Base-by-base conservation (phyloP, 139 green algal species). In the Coelastrella sp. region DNA sequence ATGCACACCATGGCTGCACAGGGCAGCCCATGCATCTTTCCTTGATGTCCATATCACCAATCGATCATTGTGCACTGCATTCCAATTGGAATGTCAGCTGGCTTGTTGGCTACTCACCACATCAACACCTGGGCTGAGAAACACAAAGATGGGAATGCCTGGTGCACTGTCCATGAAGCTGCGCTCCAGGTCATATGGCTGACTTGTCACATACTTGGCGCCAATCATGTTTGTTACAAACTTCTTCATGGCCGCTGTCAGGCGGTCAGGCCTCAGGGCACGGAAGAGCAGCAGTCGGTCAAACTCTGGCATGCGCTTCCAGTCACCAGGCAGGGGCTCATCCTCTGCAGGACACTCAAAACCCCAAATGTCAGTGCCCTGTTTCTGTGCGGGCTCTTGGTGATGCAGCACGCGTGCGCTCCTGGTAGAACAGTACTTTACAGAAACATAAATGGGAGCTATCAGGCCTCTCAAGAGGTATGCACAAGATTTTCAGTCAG, bases 321-420 rank as follows among this genome's bases (percentile, higher is more conserved):
- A 99, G 91, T 99, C 97, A 1, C 97, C 96, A 0, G 97, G 97
- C 87, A 98, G 91, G 7, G 95, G 95, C 93, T 98, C 97, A n/a
- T 97, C 96, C 92, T 99, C 97, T 22, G 87, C 70, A 82, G 72
- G 59, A 65, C 19, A 78, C n/a, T 1, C 17, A 78, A 78, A 78
- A 78, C 19, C 70, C 8, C 11, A 12, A 70, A 70, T 4, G 0
- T 70, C 63, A 70, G 63, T 15, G 14, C 11, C 63, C 63, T 70
- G 0, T 49, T 49, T 49, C 35, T 49, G 35, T 49, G 35, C 3
- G 35, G 35, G 35, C 35, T 49, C 35, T 49, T 49, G 35, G 12
- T 17, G 14, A 79, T 35, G 6, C 73, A 22, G 35, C 35, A 49
- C 3, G 35, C 35, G 35, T 49, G 35, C 1, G 35, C 35, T 49